Percentiles rank a stretch among this genome's conserved stretches.
Conservation (phyloP, 495 filamentous ascomycete species). For the Staphylotrichum longicolle region DNA sequence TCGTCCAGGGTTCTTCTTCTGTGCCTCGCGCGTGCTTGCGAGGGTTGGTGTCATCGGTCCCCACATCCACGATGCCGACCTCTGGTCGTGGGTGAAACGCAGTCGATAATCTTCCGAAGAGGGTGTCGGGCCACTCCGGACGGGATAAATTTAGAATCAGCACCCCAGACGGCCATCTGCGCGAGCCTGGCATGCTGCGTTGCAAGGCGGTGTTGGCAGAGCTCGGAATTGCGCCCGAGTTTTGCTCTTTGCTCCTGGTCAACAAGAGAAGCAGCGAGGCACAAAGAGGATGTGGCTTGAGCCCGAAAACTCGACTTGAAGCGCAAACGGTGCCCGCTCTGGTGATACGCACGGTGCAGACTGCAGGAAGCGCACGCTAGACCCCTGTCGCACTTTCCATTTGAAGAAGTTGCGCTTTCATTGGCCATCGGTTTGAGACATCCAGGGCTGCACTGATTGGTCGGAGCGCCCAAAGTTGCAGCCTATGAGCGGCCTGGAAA, state of each 20-base stretch:
- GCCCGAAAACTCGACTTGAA: too few species aligned
- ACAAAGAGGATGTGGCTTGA: too few species aligned
- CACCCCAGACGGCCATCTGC: background rate
- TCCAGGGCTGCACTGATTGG: constrained; percentile 3
- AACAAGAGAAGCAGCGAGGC: background rate
- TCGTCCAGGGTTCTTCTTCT: constrained; percentile 1
- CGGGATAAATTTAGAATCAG: constrained; percentile 15
- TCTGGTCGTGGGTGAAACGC: constrained; percentile 3
- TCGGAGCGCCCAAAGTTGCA: background rate
- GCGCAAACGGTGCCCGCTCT: too few species aligned
- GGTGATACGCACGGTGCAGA: background rate
- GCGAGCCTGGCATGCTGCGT: background rate
- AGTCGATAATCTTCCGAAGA: constrained; percentile 20
- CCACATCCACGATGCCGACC: constrained; percentile 12
- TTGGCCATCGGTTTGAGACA: constrained; percentile 2
- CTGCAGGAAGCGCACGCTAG: constrained; percentile 13
- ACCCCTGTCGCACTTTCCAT: constrained; percentile 3
- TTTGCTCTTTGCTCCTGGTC: too few species aligned
- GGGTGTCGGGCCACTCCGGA: background rate
- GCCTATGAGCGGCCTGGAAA: constrained; percentile 7
- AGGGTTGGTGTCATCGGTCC: constrained; percentile 6
- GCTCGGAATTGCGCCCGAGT: background rate
- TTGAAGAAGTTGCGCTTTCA: background rate
- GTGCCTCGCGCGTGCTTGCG: constrained; percentile 16
- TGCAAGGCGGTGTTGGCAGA: background rate